Evolutionary conservation across 2,329 filamentous ascomycete species (phyloP), one percentile per base, ranked within the genome.

Genomic region (Penicillium sp.): DNA sequence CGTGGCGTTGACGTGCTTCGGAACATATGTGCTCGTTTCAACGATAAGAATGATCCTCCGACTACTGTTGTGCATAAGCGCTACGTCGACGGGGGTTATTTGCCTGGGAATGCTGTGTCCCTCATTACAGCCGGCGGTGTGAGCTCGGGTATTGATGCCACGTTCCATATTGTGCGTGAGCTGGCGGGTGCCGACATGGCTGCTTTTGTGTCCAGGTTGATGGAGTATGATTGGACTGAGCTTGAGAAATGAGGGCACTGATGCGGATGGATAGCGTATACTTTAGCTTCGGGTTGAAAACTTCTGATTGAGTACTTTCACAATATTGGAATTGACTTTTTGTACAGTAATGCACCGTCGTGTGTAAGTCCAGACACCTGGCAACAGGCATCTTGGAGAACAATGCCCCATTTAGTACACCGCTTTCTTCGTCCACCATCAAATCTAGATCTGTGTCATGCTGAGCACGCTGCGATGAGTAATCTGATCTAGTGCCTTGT

Each of bases 91-190:
- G 61, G 61, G 1, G 64, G 64, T 9, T 42, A 51, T 13, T 16
- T 65, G 19, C 53, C 54, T 16, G 57, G 60, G 8, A 82, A 82
- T 60, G 83, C 84, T 21, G 77, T 87, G 74, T 78, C 90, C 63
- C 87, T 96, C 64, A 87, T 96, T 69, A 96, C 91, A 62, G 84
- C 85, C 64, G 90, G 90, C 65, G 91, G 91, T 63, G 82, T 91
- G 65, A 89, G 87, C 72, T 87, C 89, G 76, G 91, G 91, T 72
- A 80, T 96, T 54, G 91, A 96, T 81, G 91, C 91, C 54, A 82
- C 88, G 65, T 79, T 96, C 78, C 95, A 96, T 79, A 82, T 96
- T 72, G 87, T 96, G 74, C 90, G 88, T 75, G 90, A 91, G 65
- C 78, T 96, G 74, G 90, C 93, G 49, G 89, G 87, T 59, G 86